Evolutionary conservation across 768 basidiomycete genomes (phyloP).

Genomic region (Leucosporidium yakuticum): DNA sequence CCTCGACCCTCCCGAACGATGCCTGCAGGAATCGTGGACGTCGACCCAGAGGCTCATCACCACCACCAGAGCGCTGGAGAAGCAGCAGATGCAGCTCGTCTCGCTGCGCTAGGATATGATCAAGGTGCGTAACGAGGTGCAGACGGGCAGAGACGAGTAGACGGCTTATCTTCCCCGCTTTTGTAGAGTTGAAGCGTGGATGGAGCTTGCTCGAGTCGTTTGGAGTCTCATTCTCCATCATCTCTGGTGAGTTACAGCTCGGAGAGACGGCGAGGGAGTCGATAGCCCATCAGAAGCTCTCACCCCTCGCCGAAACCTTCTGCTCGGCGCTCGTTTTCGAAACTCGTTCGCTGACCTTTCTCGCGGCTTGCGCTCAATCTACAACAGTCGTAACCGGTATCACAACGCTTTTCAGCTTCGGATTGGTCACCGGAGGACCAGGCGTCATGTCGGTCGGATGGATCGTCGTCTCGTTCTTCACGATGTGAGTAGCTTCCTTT

Average conservation of each 20-base stretch:
- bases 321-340: neutral
- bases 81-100: conserved; percentile 3
- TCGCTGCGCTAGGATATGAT: conserved; percentile 12
- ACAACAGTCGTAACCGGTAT: conserved; percentile 59
- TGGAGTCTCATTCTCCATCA: conserved; percentile 61
- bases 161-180: neutral
- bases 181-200: conserved; percentile 20
- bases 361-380: neutral
- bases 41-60: neutral
- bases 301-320: neutral
- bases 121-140: conserved; percentile 13
- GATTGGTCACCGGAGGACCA: neutral
- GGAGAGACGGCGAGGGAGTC: neutral
- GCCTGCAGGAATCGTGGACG: neutral
- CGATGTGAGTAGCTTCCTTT: conserved; percentile 43
- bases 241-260: conserved; percentile 44
- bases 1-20: neutral
- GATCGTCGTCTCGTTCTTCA: conserved; percentile 49
- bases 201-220: conserved; percentile 28
- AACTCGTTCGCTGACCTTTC: neutral
- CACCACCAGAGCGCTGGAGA: neutral
- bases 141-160: neutral
- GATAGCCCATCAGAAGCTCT: neutral
- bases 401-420: conserved; percentile 54
- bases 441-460: conserved; percentile 50